Evolutionary conservation across 2,329 filamentous ascomycete genomes (phyloP).

Genomic region (Xylaria sp.): DNA sequence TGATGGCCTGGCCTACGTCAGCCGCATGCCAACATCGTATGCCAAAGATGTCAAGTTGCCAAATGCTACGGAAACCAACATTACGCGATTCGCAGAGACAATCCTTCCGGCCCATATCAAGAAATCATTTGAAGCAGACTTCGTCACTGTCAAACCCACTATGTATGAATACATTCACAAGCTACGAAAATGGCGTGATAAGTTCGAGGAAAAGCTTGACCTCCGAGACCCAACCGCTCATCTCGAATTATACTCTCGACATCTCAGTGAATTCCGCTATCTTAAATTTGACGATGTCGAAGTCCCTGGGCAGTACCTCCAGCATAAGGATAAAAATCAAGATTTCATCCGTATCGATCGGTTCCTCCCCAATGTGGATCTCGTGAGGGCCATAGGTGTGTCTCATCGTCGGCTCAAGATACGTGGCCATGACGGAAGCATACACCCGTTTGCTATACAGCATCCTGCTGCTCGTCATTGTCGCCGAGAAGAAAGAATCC

Average conservation of each 20-base stretch:
- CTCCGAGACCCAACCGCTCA: conserved; percentile 74
- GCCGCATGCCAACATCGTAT: conserved; percentile 83
- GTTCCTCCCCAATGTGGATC: conserved; percentile 92
- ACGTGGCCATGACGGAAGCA: conserved; percentile 92
- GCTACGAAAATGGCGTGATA: conserved; percentile 91
- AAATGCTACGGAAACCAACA: conserved; percentile 89
- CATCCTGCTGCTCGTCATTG: conserved; percentile 93
- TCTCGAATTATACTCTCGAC: conserved; percentile 84
- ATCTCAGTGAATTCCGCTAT: conserved; percentile 95
- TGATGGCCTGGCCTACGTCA: conserved; percentile 91
- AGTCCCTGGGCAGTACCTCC: conserved; percentile 93
- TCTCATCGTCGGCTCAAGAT: conserved; percentile 95
- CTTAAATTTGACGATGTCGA: conserved; percentile 99
- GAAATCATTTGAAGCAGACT: conserved; percentile 96
- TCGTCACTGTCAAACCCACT: conserved; percentile 91
- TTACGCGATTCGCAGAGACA: conserved; percentile 94
- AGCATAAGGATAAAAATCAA: conserved; percentile 98
- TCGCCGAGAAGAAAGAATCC: conserved; percentile 88
- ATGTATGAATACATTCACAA: conserved; percentile 99
- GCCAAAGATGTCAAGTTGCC: conserved; percentile 91
- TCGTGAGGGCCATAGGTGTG: conserved; percentile 87
- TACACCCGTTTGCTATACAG: conserved; percentile 96
- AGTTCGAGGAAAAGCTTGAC: conserved; percentile 97
- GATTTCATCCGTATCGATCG: conserved; percentile 98
- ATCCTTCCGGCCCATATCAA: conserved; percentile 94